Conservation (phyloP, 1,139 yeast species). For the Lodderomyces metapsilosis region DNA sequence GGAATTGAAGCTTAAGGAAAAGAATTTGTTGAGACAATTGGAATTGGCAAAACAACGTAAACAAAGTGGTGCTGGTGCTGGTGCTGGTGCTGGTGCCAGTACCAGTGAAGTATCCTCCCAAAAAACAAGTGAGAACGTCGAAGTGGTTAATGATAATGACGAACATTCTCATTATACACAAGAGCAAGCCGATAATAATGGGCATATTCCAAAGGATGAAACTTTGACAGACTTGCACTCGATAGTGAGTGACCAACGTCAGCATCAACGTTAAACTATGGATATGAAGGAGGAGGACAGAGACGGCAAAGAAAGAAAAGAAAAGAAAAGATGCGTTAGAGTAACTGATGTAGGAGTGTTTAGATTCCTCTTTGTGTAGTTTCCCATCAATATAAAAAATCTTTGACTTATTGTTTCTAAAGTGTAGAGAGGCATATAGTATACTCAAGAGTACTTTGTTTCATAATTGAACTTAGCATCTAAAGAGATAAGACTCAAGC, state of each 20-base stretch:
- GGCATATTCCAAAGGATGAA: constrained; percentile 38
- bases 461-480: too few relatives aligned
- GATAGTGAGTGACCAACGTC: constrained; percentile 19
- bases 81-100: too few relatives aligned
- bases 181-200: constrained; percentile 6
- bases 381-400: too few relatives aligned
- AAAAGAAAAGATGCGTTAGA: too few relatives aligned
- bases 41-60: constrained; percentile 19
- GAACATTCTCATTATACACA: constrained; percentile 2
- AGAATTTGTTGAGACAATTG: constrained; percentile 41
- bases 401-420: too few relatives aligned
- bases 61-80: constrained; percentile 1
- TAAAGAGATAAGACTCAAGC: too few relatives aligned
- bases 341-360: too few relatives aligned
- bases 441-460: too few relatives aligned
- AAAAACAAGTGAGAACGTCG: constrained; percentile 6
- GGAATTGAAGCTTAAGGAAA: constrained; percentile 67
- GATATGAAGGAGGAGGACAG: not conserved
- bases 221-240: constrained; percentile 56
- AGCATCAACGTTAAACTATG: constrained; percentile 8
- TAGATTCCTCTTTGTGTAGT: too few relatives aligned
- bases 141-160: constrained; percentile 4
- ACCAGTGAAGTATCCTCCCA: not conserved
- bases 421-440: too few relatives aligned
- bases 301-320: too few relatives aligned